Evolutionary conservation across 2,329 filamentous ascomycete species (phyloP).

Genomic region (Aspergillus piperis): DNA sequence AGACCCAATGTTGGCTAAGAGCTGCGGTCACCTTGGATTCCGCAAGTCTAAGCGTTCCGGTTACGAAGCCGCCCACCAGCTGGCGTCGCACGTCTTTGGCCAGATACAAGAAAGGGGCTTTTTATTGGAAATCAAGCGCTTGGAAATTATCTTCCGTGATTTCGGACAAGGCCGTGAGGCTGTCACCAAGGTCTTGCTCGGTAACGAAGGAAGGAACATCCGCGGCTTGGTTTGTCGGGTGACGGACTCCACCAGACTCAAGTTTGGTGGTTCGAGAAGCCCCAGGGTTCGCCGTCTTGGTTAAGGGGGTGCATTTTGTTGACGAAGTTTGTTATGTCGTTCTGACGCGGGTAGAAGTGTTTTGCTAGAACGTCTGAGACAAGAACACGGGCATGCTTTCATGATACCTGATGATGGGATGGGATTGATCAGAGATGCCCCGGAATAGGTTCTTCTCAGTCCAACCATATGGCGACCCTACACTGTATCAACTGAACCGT

Average conservation of each 20-base stretch:
- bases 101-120: slow-evolving; percentile 81
- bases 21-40: slow-evolving; percentile 89
- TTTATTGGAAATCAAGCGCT: slow-evolving; percentile 69
- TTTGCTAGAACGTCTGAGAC: background rate
- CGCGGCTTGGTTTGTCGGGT: slow-evolving; percentile 75
- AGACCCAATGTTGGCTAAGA: slow-evolving; percentile 75
- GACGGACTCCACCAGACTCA: slow-evolving; percentile 82
- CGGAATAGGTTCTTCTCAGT: background rate
- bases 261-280: slow-evolving; percentile 93
- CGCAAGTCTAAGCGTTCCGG: slow-evolving; percentile 74
- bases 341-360: background rate
- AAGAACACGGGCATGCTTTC: background rate
- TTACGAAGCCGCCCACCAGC: slow-evolving; percentile 91
- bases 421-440: background rate
- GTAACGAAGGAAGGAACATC: slow-evolving; percentile 76
- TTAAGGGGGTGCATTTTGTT: slow-evolving; percentile 36
- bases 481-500: background rate
- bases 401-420: background rate
- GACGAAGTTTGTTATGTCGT: background rate
- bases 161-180: slow-evolving; percentile 88
- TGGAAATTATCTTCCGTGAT: slow-evolving; percentile 81
- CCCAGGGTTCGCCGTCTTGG: slow-evolving; percentile 79
- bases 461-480: background rate
- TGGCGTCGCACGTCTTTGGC: slow-evolving; percentile 79
- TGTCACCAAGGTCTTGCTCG: slow-evolving; percentile 83